A percentile compares a stretch with the other conserved stretches of the same genome.
Evolutionary conservation across 1,139 yeast species (phyloP).

Genomic region (Taphrina betulina): DNA sequence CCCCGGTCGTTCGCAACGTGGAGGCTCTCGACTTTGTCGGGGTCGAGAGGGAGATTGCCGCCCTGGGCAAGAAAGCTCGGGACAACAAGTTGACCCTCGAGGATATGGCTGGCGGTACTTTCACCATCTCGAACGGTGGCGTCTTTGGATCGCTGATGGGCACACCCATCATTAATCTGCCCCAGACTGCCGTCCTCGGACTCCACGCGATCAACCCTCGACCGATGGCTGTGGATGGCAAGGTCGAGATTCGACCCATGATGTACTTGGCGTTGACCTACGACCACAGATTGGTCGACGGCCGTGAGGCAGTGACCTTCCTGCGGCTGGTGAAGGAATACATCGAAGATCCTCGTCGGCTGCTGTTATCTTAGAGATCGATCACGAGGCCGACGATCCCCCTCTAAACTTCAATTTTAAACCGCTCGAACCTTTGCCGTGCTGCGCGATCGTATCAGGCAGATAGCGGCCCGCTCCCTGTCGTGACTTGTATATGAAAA

Average conservation of each 20-base stretch:
- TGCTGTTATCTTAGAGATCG: too few species aligned
- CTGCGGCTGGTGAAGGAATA: conserved; percentile 92
- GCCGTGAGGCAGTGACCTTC: conserved; percentile 98
- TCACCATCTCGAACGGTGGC: conserved; percentile 99
- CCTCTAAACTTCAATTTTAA: too few species aligned
- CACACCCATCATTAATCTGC: conserved; percentile 97
- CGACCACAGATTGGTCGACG: conserved; percentile 97
- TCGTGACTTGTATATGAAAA: too few species aligned
- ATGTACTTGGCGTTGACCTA: conserved; percentile 98
- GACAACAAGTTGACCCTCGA: conserved; percentile 94
- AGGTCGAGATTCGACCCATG: conserved; percentile 97
- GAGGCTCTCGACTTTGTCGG: conserved; percentile 87
- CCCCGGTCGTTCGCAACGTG: conserved; percentile 97
- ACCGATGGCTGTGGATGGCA: conserved; percentile 94
- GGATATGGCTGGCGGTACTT: conserved; percentile 99
- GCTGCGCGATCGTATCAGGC: too few species aligned
- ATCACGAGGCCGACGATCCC: too few species aligned
- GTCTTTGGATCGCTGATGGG: conserved; percentile 89
- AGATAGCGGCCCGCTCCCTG: too few species aligned
- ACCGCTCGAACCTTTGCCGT: too few species aligned
- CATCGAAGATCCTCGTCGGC: conserved; percentile 78
- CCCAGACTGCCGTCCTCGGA: conserved; percentile 97
- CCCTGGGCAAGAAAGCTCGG: conserved; percentile 89
- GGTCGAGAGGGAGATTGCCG: conserved; percentile 80
- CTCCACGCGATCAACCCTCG: conserved; percentile 97